Evolutionary conservation across 2,329 filamentous ascomycete species (phyloP).

Genomic region (Keithomyces neogunnii): DNA sequence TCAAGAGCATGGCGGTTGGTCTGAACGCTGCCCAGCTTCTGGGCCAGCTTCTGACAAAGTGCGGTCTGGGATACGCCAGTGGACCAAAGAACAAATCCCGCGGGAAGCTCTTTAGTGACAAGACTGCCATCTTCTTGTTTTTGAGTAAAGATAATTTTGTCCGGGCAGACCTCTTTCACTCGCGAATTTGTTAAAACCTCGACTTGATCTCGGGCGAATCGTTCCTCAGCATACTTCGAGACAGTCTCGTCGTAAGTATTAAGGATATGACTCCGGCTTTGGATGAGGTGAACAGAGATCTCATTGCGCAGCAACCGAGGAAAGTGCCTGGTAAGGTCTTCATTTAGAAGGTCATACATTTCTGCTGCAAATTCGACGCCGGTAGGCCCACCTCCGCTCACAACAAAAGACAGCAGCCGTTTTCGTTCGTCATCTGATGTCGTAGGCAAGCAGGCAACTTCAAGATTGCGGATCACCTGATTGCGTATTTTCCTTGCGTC

Average conservation of each 20-base stretch:
- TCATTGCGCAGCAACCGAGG: conserved; percentile 90
- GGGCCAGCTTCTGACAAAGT: conserved; percentile 67
- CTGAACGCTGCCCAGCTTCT: conserved; percentile 68
- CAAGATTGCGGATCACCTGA: conserved; percentile 79
- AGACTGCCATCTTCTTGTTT: conserved; percentile 63
- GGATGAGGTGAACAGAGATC: conserved; percentile 94
- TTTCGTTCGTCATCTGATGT: conserved; percentile 81
- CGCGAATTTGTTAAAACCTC: conserved; percentile 88
- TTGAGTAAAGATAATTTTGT: conserved; percentile 86
- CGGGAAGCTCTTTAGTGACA: conserved; percentile 86
- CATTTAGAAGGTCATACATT: conserved; percentile 90
- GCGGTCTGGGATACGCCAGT: conserved; percentile 86
- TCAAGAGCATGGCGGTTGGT: conserved; percentile 88
- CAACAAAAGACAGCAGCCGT: conserved; percentile 86
- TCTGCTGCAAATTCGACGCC: conserved; percentile 98
- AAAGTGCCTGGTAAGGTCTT: conserved; percentile 78
- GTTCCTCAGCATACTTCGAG: conserved; percentile 83
- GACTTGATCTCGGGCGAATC: conserved; percentile 84
- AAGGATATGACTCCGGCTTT: conserved; percentile 87
- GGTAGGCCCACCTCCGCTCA: conserved; percentile 90
- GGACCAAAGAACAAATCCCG: conserved; percentile 96
- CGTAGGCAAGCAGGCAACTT: conserved; percentile 85
- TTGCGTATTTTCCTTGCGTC: conserved; percentile 88
- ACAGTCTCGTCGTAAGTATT: conserved; percentile 97
- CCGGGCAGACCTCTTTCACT: conserved; percentile 76